Conservation (phyloP, 805 yeast species). For the Yarrowia sp. region DNA sequence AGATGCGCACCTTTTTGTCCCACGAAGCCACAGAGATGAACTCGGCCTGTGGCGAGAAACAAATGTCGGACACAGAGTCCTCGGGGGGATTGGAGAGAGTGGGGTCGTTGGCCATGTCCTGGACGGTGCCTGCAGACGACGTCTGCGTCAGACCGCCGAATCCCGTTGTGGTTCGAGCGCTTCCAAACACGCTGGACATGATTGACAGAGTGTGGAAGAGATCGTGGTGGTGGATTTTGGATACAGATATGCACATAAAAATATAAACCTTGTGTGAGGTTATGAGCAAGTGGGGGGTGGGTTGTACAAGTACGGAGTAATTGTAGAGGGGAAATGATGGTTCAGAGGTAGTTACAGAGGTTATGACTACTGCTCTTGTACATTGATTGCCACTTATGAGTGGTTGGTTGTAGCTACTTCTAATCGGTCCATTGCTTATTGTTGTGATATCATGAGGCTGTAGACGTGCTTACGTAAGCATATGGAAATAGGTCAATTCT, state of each 20-base stretch:
- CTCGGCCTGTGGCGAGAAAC: conserved; percentile 88
- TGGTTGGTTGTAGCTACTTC: too few relatives aligned
- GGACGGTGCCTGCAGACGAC: conserved; percentile 22
- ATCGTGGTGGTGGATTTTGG: background rate
- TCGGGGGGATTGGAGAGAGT: conserved; percentile 79
- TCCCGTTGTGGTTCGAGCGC: conserved; percentile 16
- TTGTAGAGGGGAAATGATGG: too few relatives aligned
- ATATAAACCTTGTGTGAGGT: conserved; percentile 20
- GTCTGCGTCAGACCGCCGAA: conserved; percentile 44
- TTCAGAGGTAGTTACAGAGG: too few relatives aligned
- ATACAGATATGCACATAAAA: conserved; percentile 9
- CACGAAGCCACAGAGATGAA: conserved; percentile 83
- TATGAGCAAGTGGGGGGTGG: background rate
- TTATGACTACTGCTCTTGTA: background rate
- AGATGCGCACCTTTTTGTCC: conserved; percentile 94
- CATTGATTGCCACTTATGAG: too few relatives aligned
- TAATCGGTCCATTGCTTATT: too few relatives aligned
- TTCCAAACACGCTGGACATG: conserved; percentile 34
- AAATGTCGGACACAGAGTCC: conserved; percentile 82
- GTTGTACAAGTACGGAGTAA: too few relatives aligned
- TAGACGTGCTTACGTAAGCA: too few relatives aligned
- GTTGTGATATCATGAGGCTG: too few relatives aligned
- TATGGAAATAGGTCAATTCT: too few relatives aligned
- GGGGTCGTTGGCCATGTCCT: conserved; percentile 42
- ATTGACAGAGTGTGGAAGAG: background rate